phyloP scores from a whole-genome alignment of 306 rosid genomes.

The Prunus mira region DNA sequence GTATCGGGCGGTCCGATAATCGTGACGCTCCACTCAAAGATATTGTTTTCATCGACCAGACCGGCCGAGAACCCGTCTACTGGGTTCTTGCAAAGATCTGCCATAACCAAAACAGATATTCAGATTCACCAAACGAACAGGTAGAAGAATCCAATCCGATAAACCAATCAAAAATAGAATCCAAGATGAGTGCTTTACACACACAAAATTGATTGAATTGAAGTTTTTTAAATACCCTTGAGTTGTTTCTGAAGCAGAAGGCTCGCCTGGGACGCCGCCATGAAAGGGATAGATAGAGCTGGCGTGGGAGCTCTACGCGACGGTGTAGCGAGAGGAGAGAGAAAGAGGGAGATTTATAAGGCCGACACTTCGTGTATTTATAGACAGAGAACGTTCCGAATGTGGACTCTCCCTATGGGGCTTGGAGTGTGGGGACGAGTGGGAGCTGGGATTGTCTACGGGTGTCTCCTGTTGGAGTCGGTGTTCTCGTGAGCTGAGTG shows the following conservation, averaged over 20 bases:
- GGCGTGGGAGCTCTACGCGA: slow-evolving; percentile 19
- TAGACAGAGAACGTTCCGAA: slow-evolving; percentile 20
- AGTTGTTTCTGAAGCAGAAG: slow-evolving; percentile 97
- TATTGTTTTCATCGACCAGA: slow-evolving; percentile 80
- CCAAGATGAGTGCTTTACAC: neutral
- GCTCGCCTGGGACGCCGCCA: slow-evolving; percentile 94
- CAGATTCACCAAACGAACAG: slow-evolving; percentile 5
- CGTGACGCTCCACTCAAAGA: slow-evolving; percentile 98
- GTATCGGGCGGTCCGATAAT: slow-evolving; percentile 99
- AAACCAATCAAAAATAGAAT: slow-evolving; percentile 28
- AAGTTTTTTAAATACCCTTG: slow-evolving; percentile 48
- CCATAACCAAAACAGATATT: neutral
- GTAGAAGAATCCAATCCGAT: slow-evolving; percentile 16
- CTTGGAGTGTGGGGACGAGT: neutral
- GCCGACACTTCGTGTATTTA: slow-evolving; percentile 36
- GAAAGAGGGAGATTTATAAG: slow-evolving; percentile 2
- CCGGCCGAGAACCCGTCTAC: slow-evolving; percentile 99
- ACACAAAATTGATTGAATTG: neutral
- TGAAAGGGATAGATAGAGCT: slow-evolving; percentile 17
- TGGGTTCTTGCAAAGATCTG: slow-evolving; percentile 96
- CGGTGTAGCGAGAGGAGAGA: slow-evolving; percentile 6
- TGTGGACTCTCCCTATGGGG: slow-evolving; percentile 14
- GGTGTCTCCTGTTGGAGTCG: too few relatives aligned
- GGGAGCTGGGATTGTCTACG: neutral
- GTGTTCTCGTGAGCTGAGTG: accelerated